phyloP scores from a whole-genome alignment of 2,329 filamentous ascomycete genomes.

The Cladophialophora yegresii region DNA sequence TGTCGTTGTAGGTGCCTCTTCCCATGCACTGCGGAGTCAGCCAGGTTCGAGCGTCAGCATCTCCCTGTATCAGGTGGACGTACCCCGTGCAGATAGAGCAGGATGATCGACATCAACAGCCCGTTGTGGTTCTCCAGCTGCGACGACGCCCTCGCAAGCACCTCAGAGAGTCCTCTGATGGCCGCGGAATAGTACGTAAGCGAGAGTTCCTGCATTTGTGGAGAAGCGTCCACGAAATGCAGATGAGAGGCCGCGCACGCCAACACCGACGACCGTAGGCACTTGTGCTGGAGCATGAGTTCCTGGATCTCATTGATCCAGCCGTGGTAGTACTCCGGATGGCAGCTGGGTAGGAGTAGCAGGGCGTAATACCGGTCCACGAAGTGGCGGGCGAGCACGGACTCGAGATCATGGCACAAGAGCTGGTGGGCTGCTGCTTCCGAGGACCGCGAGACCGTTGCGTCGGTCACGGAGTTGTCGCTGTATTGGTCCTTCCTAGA shows the following conservation, averaged over 20 bases:
- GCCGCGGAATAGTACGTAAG: slow-evolving; percentile 28
- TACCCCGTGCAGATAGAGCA: slow-evolving; percentile 31
- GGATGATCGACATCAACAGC: slow-evolving; percentile 25
- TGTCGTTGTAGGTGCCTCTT: slow-evolving; percentile 26
- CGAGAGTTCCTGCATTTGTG: slow-evolving; percentile 27
- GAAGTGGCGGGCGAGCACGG: slow-evolving; percentile 27
- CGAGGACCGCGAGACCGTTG: slow-evolving; percentile 16
- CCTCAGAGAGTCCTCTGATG: slow-evolving; percentile 22
- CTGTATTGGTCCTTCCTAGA: background rate
- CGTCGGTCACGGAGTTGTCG: background rate
- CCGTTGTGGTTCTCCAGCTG: slow-evolving; percentile 25
- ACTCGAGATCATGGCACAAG: slow-evolving; percentile 22
- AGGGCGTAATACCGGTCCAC: slow-evolving; percentile 25
- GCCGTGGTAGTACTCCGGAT: slow-evolving; percentile 23
- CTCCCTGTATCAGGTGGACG: background rate
- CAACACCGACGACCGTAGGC: slow-evolving; percentile 24
- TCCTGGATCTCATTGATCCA: slow-evolving; percentile 28
- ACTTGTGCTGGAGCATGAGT: slow-evolving; percentile 24
- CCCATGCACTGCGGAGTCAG: slow-evolving; percentile 22
- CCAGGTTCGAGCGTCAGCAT: background rate
- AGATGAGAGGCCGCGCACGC: slow-evolving; percentile 27
- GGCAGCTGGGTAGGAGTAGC: slow-evolving; percentile 24
- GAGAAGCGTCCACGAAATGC: slow-evolving; percentile 23
- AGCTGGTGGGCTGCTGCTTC: slow-evolving; percentile 21
- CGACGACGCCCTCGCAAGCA: slow-evolving; percentile 6